phyloP scores from a whole-genome alignment of 2,329 filamentous ascomycete genomes.

The Sarocladiaceae sp. region DNA sequence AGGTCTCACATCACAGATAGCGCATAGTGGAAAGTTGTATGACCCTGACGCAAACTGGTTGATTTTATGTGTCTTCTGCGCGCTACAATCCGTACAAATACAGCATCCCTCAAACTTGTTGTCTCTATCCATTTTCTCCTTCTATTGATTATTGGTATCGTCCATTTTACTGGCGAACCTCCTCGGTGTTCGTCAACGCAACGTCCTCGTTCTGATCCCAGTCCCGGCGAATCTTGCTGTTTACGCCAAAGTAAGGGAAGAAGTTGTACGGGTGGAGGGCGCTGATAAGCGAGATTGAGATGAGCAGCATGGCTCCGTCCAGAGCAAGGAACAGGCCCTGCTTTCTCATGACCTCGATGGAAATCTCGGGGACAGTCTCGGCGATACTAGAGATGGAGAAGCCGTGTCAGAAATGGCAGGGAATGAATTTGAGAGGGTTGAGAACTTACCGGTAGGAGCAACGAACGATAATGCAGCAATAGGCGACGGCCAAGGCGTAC shows the following conservation, averaged over 20 bases:
- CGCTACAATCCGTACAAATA: no score
- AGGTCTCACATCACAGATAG: no score
- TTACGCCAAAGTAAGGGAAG: conserved; percentile 1
- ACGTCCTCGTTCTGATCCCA: not conserved
- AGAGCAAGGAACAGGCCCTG: not conserved
- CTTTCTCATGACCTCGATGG: not conserved
- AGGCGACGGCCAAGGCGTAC: conserved; percentile 10
- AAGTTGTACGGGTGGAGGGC: not conserved
- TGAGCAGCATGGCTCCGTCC: not conserved
- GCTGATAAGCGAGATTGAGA: not conserved
- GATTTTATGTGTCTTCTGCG: no score
- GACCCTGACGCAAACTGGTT: no score
- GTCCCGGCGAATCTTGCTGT: not conserved
- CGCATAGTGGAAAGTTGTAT: no score
- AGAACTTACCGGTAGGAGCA: conserved; percentile 15
- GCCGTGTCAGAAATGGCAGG: not conserved
- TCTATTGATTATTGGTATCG: no score
- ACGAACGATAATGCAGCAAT: conserved; percentile 12
- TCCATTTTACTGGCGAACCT: no score
- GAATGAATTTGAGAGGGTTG: no score
- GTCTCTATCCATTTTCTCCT: no score
- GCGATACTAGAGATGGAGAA: not conserved
- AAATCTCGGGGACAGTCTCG: not conserved
- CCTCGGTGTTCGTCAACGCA: not conserved
- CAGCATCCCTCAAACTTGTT: no score